Evolutionary conservation across 352 stramenopile species (phyloP), one percentile per base, ranked within the genome.

Genomic region (Globisporangium heterothallicum): DNA sequence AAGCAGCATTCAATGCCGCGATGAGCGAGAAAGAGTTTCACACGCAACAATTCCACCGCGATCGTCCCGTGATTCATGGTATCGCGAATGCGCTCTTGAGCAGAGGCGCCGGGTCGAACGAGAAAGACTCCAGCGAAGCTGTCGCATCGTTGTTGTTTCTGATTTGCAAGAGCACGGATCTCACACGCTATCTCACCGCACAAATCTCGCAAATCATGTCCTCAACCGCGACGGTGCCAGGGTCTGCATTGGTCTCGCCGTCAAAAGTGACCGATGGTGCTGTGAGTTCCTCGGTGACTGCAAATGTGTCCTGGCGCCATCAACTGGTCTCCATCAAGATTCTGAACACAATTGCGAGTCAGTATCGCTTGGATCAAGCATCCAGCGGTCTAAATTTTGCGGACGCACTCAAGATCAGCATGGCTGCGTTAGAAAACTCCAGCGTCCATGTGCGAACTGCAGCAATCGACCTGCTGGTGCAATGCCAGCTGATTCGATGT

Each of bases 321-420:
- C 76, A 91, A 29, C 63, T 93, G 0, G 76, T 91, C 6, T 67
- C 72, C 8, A 87, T 91, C 34, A 90, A 90, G 36, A 80, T 93
- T 46, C 52, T 92, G 2, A 88, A 83, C 26, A 72, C 78, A 0
- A 89, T 92, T 27, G 71, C 74, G 1, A 89, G 74, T 32, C 78
- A 92, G 53, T 92, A 92, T 45, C 78, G 81, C 1, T 67, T 92
- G 12, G 74, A 87, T n/a, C 58, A 76, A 43, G 53, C 64, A 6
- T 38, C 68, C 2, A 90, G 78, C 40, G 74, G 72, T 0, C 49
- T 90, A 16, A 68, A 53, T 35, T 88, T 92, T 38, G 51, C 59
- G 2, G 70, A 87, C 19, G 73, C 76, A 0, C 70, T 90, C 49
- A 78, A 72, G 27, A 79, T 89, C 42, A 89, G 78, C 45, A 75